Percentiles rank a stretch among this genome's conserved stretches.
These are phyloP conservation scores for Geranium rotundifolium DNA, from an alignment of 345 rosid genomes.

Conservation along the genomic window DNA sequence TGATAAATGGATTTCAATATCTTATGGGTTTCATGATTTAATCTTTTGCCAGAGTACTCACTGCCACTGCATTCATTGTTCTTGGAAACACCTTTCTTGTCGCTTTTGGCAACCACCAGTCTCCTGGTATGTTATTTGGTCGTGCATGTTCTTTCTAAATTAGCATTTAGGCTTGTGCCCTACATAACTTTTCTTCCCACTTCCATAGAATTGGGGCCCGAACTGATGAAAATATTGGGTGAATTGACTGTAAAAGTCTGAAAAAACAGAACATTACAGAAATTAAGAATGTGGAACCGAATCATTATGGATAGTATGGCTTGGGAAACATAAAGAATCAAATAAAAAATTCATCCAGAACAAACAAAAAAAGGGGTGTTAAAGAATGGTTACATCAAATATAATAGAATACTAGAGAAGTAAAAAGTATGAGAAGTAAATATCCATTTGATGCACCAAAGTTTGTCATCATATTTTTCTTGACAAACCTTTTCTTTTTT, in stretches of 20 bases:
- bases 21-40: conserved; percentile 3
- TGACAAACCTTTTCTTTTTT: background rate
- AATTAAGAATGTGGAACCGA: background rate
- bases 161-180: background rate
- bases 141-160: background rate
- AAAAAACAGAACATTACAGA: background rate
- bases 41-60: conserved; percentile 50
- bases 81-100: conserved; percentile 92
- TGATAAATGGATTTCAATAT: conserved; percentile 6
- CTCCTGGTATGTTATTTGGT: conserved; percentile 53
- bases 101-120: conserved; percentile 95
- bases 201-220: no score
- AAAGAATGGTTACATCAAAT: background rate
- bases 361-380: no score
- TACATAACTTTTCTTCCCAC: background rate
- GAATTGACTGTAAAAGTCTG: background rate
- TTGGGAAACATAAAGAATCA: background rate
- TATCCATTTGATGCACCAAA: background rate
- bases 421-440: background rate
- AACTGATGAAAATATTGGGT: background rate
- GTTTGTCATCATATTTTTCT: background rate
- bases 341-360: background rate
- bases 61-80: conserved; percentile 89
- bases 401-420: background rate
- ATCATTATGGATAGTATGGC: background rate